phyloP scores from a whole-genome alignment of 176 grass and related monocot genomes.

The Hordeum vulgare region DNA sequence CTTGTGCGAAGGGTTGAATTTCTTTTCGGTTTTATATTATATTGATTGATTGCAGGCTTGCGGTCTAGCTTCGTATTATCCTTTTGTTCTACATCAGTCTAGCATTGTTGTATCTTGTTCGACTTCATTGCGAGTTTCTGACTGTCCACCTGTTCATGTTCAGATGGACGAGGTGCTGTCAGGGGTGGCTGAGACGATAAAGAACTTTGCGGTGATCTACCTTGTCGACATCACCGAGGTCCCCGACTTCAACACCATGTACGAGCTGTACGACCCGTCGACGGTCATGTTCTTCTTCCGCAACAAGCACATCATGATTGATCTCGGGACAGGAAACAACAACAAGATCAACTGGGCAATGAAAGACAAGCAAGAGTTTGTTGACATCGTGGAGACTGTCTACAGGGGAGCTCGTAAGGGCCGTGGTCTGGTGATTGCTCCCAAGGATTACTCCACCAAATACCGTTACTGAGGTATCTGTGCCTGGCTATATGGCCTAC shows the following conservation, averaged over 20 bases:
- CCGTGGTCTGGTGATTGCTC: constrained; percentile 71
- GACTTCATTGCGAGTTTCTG: background rate
- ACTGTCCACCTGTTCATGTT: background rate
- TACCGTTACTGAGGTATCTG: constrained; percentile 56
- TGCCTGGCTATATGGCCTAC: background rate
- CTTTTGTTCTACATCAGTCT: constrained; percentile 1
- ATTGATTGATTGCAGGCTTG: background rate
- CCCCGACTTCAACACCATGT: constrained; percentile 92
- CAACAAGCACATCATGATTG: constrained; percentile 99
- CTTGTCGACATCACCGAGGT: constrained; percentile 79
- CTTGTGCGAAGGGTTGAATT: too few species aligned
- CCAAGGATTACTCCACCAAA: constrained; percentile 91
- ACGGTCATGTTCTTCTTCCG: constrained; percentile 97
- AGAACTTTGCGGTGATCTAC: constrained; percentile 90
- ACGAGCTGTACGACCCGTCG: constrained; percentile 83
- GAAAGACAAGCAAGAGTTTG: constrained; percentile 94
- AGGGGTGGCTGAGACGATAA: constrained; percentile 72
- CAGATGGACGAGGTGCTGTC: constrained; percentile 92
- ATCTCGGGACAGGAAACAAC: constrained; percentile 94
- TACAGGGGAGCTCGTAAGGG: constrained; percentile 89
- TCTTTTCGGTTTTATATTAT: constrained; percentile 1
- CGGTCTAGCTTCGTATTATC: background rate
- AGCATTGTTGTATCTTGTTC: background rate
- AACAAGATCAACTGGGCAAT: constrained; percentile 96
- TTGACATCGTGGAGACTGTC: constrained; percentile 91